These are phyloP conservation scores for Psilocybe cubensis DNA, from an alignment of 768 basidiomycete species.

Conservation along the genomic window DNA sequence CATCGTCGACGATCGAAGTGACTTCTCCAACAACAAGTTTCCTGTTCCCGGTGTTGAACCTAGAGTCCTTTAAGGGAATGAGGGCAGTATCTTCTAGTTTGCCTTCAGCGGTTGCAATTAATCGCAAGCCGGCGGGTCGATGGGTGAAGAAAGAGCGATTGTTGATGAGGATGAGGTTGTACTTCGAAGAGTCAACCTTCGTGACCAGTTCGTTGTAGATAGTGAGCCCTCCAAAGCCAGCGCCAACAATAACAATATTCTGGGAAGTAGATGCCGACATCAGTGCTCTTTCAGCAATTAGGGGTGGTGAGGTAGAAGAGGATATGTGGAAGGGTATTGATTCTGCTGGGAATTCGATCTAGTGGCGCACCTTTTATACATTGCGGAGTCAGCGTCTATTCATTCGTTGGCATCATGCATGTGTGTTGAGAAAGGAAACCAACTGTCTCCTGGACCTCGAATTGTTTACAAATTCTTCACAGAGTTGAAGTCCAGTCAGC, in stretches of 20 bases:
- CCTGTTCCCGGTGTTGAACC: slow-evolving; percentile 15
- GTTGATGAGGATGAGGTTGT: slow-evolving; percentile 59
- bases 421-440: not conserved
- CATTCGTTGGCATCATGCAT: not conserved
- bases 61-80: slow-evolving; percentile 44
- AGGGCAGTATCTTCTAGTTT: slow-evolving; percentile 46
- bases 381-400: not conserved
- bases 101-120: slow-evolving; percentile 47
- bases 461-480: not conserved
- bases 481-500: not conserved
- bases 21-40: slow-evolving; percentile 20
- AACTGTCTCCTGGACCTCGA: not conserved
- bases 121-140: slow-evolving; percentile 53
- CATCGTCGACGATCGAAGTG: slow-evolving; percentile 16
- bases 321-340: too few species aligned
- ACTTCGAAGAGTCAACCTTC: slow-evolving; percentile 48
- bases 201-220: slow-evolving; percentile 50
- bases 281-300: not conserved
- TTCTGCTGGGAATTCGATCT: not conserved
- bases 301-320: not conserved
- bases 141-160: slow-evolving; percentile 52
- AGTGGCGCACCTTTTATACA: not conserved
- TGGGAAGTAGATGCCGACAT: too few species aligned
- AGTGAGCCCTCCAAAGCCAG: slow-evolving; percentile 51
- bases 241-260: slow-evolving; percentile 42